A percentile compares a stretch with the other conserved stretches of the same genome.
Conservation (phyloP, 2,329 filamentous ascomycete species). For the Fusarium torreyae region DNA sequence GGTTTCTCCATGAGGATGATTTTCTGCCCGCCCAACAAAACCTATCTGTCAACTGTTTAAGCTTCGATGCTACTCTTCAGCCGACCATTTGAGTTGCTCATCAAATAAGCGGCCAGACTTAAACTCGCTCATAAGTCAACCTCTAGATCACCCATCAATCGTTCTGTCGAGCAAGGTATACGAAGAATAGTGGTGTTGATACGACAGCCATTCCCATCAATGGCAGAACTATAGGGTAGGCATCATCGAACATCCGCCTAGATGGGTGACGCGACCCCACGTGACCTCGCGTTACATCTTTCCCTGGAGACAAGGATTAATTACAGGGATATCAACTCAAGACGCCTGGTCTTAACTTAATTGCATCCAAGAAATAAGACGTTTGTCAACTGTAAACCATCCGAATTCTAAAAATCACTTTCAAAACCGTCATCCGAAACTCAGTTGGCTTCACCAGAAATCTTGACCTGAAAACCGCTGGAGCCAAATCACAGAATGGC, state of each 20-base stretch:
- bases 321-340: slow-evolving; percentile 41
- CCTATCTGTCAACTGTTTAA: no score
- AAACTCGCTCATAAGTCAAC: no score
- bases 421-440: slow-evolving; percentile 45
- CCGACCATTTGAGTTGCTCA: no score
- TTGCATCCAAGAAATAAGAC: slow-evolving; percentile 18
- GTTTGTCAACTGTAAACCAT: slow-evolving; percentile 22
- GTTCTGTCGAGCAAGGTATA: no score
- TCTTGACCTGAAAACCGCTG: slow-evolving; percentile 26
- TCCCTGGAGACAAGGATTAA: slow-evolving; percentile 24
- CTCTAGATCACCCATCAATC: no score
- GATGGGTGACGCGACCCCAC: slow-evolving; percentile 41
- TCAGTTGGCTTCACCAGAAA: slow-evolving; percentile 30
- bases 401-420: slow-evolving; percentile 30
- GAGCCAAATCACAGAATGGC: slow-evolving; percentile 39
- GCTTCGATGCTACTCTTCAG: no score
- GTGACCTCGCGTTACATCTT: slow-evolving; percentile 47
- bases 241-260: neutral
- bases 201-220: no score
- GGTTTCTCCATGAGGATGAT: no score
- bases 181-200: no score
- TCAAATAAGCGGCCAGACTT: no score
- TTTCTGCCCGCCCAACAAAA: no score
- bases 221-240: slow-evolving; percentile 9
- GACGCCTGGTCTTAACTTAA: slow-evolving; percentile 25